phyloP scores from a whole-genome alignment of 768 basidiomycete genomes.

The Tulasnella sp. region DNA sequence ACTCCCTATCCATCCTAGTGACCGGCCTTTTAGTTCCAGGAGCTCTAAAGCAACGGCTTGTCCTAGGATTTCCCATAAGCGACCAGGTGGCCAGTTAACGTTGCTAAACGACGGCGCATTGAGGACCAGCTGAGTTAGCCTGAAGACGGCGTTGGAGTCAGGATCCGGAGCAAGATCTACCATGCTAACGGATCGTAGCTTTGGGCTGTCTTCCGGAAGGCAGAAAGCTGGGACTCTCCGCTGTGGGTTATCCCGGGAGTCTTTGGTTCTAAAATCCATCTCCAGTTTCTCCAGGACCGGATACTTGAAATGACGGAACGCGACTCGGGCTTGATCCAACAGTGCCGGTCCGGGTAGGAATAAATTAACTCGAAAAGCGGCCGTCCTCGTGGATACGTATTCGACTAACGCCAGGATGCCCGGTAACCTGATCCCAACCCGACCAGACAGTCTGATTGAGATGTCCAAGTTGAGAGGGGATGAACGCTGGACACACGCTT shows the following conservation, averaged over 20 bases:
- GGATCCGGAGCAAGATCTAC: background rate
- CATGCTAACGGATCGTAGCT: background rate
- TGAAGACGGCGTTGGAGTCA: background rate
- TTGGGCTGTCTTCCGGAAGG: background rate
- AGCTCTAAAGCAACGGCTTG: background rate
- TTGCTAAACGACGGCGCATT: background rate
- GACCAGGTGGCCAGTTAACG: background rate
- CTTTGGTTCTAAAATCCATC: background rate
- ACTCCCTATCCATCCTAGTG: background rate
- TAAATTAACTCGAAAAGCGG: background rate
- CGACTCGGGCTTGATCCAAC: background rate
- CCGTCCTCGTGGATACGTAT: background rate
- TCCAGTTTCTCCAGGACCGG: background rate
- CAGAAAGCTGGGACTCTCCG: background rate
- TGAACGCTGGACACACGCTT: background rate
- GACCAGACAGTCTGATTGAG: background rate
- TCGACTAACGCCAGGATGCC: background rate
- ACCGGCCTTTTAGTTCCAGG: background rate
- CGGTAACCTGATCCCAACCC: background rate
- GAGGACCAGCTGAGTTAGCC: background rate
- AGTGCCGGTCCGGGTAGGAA: background rate
- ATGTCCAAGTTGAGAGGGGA: background rate
- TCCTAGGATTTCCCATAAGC: background rate
- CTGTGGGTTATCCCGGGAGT: background rate
- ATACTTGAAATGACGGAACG: background rate